A percentile compares a stretch with the other conserved stretches of the same genome.
Conservation (phyloP, 805 yeast genomes). For the Ascoidea tarda region DNA sequence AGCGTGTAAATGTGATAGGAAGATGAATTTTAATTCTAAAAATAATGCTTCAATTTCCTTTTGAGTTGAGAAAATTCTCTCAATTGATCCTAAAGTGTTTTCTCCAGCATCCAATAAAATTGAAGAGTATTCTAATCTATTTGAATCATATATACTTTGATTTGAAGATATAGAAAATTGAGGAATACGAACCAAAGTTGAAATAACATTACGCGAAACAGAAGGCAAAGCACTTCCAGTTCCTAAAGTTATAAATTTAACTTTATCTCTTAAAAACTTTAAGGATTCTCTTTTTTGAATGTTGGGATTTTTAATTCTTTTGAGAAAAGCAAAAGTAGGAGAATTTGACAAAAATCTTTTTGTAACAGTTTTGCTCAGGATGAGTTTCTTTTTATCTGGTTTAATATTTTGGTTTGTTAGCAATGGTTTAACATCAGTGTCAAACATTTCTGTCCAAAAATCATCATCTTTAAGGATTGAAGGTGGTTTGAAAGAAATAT, state of each 20-base stretch:
- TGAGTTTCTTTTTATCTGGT: background rate
- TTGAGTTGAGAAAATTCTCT: slow-evolving; percentile 41
- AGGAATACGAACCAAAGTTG: slow-evolving; percentile 67
- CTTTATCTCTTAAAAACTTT: slow-evolving; percentile 29
- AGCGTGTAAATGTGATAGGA: slow-evolving; percentile 86
- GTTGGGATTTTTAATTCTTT: too few species aligned
- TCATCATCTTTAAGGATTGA: too few species aligned
- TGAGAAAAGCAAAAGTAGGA: background rate
- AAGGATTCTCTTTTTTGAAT: slow-evolving; percentile 13
- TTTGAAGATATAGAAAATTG: slow-evolving; percentile 11
- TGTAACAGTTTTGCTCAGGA: too few species aligned
- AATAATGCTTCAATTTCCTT: slow-evolving; percentile 28
- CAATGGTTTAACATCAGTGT: background rate
- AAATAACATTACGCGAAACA: slow-evolving; percentile 69
- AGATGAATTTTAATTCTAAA: slow-evolving; percentile 48
- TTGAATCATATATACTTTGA: slow-evolving; percentile 9
- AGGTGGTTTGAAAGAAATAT: too few species aligned
- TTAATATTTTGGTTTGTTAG: background rate
- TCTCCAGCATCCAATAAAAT: slow-evolving; percentile 91
- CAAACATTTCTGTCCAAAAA: background rate
- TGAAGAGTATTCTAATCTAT: slow-evolving; percentile 22
- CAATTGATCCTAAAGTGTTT: slow-evolving; percentile 64
- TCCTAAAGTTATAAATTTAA: slow-evolving; percentile 68
- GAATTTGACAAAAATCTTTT: too few species aligned
- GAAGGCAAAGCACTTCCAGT: slow-evolving; percentile 92